Conservation (phyloP, 2,329 filamentous ascomycete genomes). For the Calonectria honghensis region DNA sequence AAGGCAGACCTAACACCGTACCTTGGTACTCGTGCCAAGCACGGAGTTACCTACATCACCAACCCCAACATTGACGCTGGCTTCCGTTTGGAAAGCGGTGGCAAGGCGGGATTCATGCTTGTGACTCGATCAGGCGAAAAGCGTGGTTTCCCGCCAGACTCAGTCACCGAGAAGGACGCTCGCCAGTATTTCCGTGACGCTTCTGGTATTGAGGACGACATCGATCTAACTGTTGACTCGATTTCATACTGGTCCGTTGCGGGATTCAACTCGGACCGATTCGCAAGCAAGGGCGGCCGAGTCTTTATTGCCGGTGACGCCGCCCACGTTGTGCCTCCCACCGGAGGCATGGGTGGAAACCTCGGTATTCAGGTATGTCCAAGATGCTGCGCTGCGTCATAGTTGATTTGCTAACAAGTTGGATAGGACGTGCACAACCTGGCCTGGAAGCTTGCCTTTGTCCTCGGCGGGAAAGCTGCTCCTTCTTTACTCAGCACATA, state of each 20-base stretch:
- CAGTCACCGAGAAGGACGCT: slow-evolving; percentile 13
- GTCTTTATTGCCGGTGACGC: slow-evolving; percentile 10
- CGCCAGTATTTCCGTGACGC: slow-evolving; percentile 12
- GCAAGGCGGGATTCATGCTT: slow-evolving; percentile 13
- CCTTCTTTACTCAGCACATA: slow-evolving; percentile 6
- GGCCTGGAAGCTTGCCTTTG: slow-evolving; percentile 18
- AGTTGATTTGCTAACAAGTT: not conserved
- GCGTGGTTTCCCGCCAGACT: slow-evolving; percentile 7
- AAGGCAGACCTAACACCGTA: not conserved
- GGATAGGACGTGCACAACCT: not conserved
- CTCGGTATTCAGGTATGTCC: slow-evolving; percentile 12
- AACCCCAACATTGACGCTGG: slow-evolving; percentile 8
- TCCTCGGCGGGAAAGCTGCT: not conserved
- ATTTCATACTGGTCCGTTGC: slow-evolving; percentile 8
- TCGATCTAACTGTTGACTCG: slow-evolving; percentile 1
- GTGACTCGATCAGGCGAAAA: slow-evolving; percentile 1
- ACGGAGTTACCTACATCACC: slow-evolving; percentile 9
- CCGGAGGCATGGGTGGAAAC: slow-evolving; percentile 21
- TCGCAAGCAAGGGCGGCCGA: slow-evolving; percentile 15
- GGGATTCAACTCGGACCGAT: slow-evolving; percentile 10
- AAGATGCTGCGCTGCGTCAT: fast-evolving
- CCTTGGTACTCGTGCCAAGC: slow-evolving; percentile 10
- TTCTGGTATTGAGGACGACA: slow-evolving; percentile 4
- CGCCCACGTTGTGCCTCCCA: slow-evolving; percentile 4
- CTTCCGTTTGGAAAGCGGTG: slow-evolving; percentile 4